Percentiles rank a stretch among this genome's conserved stretches.
These are phyloP conservation scores for Caryocar brasiliense DNA, from an alignment of 441 rosid genomes.

Conservation along the genomic window DNA sequence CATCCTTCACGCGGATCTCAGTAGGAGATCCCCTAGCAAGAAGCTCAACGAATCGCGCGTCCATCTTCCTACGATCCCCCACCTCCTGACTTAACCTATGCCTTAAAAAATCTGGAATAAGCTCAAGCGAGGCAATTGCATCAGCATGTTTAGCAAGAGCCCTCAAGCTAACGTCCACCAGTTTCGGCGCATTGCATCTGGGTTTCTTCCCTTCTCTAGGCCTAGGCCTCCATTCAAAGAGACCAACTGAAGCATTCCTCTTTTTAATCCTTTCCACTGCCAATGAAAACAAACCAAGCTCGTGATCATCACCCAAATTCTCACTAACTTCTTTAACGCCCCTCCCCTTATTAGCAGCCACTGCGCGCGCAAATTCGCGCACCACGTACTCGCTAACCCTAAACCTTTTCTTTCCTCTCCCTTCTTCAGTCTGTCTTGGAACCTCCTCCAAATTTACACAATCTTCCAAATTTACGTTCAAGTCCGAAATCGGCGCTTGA, in stretches of 20 bases:
- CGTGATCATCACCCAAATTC: constrained; percentile 2
- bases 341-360: too few species aligned
- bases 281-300: constrained; percentile 12
- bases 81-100: constrained; percentile 19
- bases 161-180: constrained; percentile 22
- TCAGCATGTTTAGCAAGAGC: constrained; percentile 26
- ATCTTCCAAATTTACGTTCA: too few species aligned
- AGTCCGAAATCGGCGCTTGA: too few species aligned
- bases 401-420: not conserved
- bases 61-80: constrained; percentile 16
- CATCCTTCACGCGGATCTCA: constrained; percentile 23
- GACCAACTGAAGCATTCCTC: too few species aligned
- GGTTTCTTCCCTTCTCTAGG: too few species aligned
- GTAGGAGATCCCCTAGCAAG: constrained; percentile 26
- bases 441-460: not conserved
- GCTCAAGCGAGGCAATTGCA: constrained; percentile 23
- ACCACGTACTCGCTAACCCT: not conserved
- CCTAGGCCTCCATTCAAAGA: too few species aligned
- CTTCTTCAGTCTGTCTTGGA: not conserved
- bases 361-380: too few species aligned
- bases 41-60: constrained; percentile 23
- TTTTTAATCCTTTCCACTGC: constrained; percentile 24
- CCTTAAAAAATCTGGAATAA: constrained; percentile 32
- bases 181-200: constrained; percentile 13
- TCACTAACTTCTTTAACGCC: not conserved